Evolutionary conservation across 148 eudicot species (phyloP).

Genomic region (Fagopyrum esculentum): DNA sequence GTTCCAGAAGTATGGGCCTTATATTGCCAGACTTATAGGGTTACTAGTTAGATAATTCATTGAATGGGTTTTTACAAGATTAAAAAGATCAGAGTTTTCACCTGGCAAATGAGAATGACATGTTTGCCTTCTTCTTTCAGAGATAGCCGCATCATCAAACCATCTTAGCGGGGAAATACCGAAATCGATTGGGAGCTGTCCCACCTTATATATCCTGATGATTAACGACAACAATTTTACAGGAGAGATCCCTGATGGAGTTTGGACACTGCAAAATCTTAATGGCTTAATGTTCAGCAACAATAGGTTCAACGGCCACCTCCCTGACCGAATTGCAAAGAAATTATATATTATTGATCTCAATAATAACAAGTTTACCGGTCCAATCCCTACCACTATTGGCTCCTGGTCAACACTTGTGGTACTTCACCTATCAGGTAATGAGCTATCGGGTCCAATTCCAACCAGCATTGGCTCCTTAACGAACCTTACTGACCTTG

Average conservation of each 20-base stretch:
- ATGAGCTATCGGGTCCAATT: no score
- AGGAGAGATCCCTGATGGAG: constrained; percentile 49
- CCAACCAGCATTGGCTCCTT: no score
- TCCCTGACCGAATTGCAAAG: constrained; percentile 37
- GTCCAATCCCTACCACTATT: no score
- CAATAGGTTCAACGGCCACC: constrained; percentile 48
- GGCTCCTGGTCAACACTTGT: no score
- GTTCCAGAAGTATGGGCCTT: no score
- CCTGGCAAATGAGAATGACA: neutral
- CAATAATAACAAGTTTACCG: constrained; percentile 50
- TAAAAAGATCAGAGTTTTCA: no score
- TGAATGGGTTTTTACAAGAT: no score
- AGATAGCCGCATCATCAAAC: constrained; percentile 50
- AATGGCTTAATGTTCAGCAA: constrained; percentile 25
- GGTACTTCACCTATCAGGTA: no score
- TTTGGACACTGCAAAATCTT: constrained; percentile 40
- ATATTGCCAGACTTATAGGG: no score
- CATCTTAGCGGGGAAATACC: constrained; percentile 53
- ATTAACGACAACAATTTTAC: constrained; percentile 39
- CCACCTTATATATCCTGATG: constrained; percentile 26
- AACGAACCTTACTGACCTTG: no score
- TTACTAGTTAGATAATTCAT: no score
- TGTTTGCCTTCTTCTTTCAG: neutral
- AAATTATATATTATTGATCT: constrained; percentile 44
- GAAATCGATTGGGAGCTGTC: constrained; percentile 40